Percentiles rank a stretch among this genome's conserved stretches.
phyloP scores from a whole-genome alignment of 805 yeast genomes.

The Candida cerambycidarum region DNA sequence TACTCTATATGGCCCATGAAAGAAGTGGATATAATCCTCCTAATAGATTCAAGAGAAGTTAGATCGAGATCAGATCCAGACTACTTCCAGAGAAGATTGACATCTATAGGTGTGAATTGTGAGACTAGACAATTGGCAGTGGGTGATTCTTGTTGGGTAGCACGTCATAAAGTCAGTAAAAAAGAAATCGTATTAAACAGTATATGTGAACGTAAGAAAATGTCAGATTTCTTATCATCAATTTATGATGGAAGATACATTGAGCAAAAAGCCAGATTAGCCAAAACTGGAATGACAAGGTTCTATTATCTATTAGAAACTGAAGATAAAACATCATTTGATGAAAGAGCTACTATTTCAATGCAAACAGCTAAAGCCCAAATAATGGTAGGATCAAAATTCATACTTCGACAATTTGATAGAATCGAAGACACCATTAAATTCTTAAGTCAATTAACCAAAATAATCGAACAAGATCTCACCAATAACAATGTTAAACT shows the following conservation, averaged over 20 bases:
- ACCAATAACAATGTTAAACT: constrained; percentile 15
- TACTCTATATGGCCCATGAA: constrained; percentile 63
- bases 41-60: constrained; percentile 83
- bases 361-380: constrained; percentile 69
- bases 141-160: constrained; percentile 92
- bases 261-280: constrained; percentile 82
- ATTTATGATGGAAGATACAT: constrained; percentile 84
- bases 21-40: constrained; percentile 56
- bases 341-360: background rate
- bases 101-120: constrained; percentile 46
- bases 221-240: constrained; percentile 81
- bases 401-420: constrained; percentile 65
- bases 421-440: constrained; percentile 73
- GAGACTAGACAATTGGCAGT: constrained; percentile 63
- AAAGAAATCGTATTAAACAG: constrained; percentile 71
- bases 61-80: constrained; percentile 66
- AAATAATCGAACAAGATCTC: constrained; percentile 42
- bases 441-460: constrained; percentile 53
- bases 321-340: background rate
- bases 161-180: constrained; percentile 56
- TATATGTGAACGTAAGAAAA: constrained; percentile 86
- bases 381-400: constrained; percentile 63
- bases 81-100: constrained; percentile 60
- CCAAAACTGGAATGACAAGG: constrained; percentile 63
- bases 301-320: constrained; percentile 79